Base-by-base conservation (phyloP, 2,329 filamentous ascomycete species). In the Pseudogymnoascus sp. region DNA sequence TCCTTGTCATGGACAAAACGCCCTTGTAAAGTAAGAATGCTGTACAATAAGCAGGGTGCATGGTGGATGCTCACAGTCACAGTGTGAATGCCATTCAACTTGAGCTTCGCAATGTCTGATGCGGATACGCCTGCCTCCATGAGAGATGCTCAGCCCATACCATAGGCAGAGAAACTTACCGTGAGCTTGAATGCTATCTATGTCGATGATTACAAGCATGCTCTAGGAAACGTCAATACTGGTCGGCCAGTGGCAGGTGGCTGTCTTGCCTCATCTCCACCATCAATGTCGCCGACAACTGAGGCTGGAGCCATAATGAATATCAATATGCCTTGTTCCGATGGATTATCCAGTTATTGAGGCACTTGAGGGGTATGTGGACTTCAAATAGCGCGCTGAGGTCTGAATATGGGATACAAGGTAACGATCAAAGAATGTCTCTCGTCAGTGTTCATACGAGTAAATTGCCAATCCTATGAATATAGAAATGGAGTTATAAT, bases 101-200 rank as follows among this genome's bases (percentile, higher is more conserved):
- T 88, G 59, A 89, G 76, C 72, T 88, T 89, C 6, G 78, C 77
- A 66, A 89, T 88, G 69, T 89, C 86, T 2, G 83, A 79, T 33
- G 82, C 84, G 62, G 83, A 82, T 66, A 89, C 84, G 42, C 86
- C 82, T 83, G 61, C 5, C 63, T 51, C 9, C 5, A 48, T 35
- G 15, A 58, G n/a, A 42, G 15, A 31, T 12, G 27, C n/a, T 31
- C 3, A 12, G 15, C 15, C 48, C 15, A 61, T 12, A 25, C 60
- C 42, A 36, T 59, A 17, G 8, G 5, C 25, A 41, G 21, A 33
- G 38, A 13, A 17, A 10, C 66, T 42, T 73, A 82, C 83, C 86
- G 71, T 89, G 85, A 35, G 82, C 79, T 72, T 88, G 85, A 33
- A 89, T 83, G 48, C 79, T 77, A 64, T 89, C 86, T 63, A 89